Evolutionary conservation across 2,329 filamentous ascomycete species (phyloP).

Genomic region (Exophiala phaeomuriformis): DNA sequence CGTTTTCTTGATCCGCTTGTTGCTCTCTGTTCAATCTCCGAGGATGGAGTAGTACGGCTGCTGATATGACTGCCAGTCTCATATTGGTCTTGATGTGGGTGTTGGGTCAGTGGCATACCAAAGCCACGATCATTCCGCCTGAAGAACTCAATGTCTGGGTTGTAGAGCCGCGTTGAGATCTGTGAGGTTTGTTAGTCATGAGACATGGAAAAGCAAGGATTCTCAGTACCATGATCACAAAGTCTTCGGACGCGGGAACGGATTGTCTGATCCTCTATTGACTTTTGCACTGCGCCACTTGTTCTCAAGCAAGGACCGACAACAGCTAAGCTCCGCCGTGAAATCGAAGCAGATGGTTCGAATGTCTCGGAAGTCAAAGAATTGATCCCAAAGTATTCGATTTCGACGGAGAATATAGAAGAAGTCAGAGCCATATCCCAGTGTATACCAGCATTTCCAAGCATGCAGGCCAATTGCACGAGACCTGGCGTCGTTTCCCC

Average conservation of each 20-base stretch:
- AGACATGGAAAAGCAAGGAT: background rate
- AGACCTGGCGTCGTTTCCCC: background rate
- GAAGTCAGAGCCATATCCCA: conserved; percentile 10
- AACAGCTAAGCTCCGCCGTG: background rate
- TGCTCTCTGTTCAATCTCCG: conserved; percentile 25
- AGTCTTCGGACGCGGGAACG: background rate
- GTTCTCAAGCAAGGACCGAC: background rate
- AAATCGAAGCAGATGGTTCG: background rate
- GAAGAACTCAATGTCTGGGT: conserved; percentile 25
- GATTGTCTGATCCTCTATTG: background rate
- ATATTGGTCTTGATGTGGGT: conserved; percentile 20
- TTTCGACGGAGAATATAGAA: conserved; percentile 4
- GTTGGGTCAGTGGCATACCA: conserved; percentile 23
- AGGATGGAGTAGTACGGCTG: conserved; percentile 21
- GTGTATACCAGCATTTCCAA: conserved; percentile 11
- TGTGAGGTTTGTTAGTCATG: conserved; percentile 10
- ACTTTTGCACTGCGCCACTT: background rate
- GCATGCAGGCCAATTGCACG: conserved; percentile 16
- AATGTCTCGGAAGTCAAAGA: conserved; percentile 1
- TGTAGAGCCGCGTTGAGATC: conserved; percentile 21
- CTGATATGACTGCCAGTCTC: conserved; percentile 15
- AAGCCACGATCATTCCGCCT: conserved; percentile 25
- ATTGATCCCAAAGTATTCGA: conserved; percentile 10
- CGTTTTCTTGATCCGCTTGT: conserved; percentile 27
- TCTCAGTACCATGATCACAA: conserved; percentile 13